Evolutionary conservation across 2,329 filamentous ascomycete genomes (phyloP), one percentile per base, ranked within the genome.

Genomic region (Aspergillus aculeatus): DNA sequence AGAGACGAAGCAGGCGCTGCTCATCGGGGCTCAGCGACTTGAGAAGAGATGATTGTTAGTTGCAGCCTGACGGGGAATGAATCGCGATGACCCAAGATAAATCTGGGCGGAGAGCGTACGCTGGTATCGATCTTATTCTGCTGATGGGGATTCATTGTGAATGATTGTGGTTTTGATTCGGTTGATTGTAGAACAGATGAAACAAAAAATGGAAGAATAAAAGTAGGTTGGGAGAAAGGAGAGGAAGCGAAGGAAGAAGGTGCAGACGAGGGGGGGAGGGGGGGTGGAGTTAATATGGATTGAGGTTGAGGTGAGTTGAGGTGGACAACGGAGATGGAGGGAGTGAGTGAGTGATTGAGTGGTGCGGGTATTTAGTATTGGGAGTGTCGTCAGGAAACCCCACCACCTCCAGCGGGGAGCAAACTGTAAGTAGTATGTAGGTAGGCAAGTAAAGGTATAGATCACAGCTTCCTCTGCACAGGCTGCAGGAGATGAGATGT

Each of bases 61-160:
- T 19, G 14, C 11, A n/a, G 31, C 26, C 48, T 44, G 47, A 57
- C 29, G 32, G 19, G 26, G 10, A 47, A 44, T 16, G 16, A 5
- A 14, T 19, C 21, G 54, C 19, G 10, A 3, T 29, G 41, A 48
- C 12, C 26, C n/a, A 23, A 58, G 29, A 19, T 47, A 23, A 29
- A 16, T 6, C 41, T 47, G 50, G 21, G 12, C 12, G 32, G 32
- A 26, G 56, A 62, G 85, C 91, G 82, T 82, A 97, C 95, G 83
- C 86, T 93, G 80, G 97, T 85, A 80, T 99, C 95, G 72, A 98
- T 85, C 84, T 99, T 98, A 85, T 97, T 97, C 85, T 96, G 93
- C 84, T 97, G 91, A 78, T 93, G 92, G 70, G 94, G 94, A 78
- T 97, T 97, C 92, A 98, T 96, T 66, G 69, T 83, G 78, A 62